phyloP scores from a whole-genome alignment of 495 filamentous ascomycete genomes.

The Xylaria grammica region DNA sequence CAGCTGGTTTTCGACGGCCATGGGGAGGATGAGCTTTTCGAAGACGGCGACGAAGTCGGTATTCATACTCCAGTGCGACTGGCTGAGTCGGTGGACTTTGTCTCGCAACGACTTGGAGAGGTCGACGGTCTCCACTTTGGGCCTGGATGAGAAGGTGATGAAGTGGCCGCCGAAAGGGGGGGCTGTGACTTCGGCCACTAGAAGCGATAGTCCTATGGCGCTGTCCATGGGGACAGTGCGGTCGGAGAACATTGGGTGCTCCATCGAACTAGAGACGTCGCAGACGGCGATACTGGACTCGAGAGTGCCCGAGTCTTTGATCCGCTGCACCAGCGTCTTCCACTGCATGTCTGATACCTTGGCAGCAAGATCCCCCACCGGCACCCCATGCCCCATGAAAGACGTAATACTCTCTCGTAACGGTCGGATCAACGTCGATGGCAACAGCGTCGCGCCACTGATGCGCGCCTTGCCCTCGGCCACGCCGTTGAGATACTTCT shows the following conservation, averaged over 20 bases:
- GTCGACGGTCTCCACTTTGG: constrained; percentile 39
- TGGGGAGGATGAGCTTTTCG: constrained; percentile 48
- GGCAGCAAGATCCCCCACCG: constrained; percentile 16
- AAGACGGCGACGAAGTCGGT: constrained; percentile 56
- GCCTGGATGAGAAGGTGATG: constrained; percentile 49
- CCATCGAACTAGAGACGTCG: constrained; percentile 54
- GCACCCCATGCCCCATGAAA: no score
- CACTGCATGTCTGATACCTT: constrained; percentile 50
- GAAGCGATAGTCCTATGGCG: constrained; percentile 52
- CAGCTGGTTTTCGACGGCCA: constrained; percentile 46
- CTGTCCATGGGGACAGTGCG: constrained; percentile 50
- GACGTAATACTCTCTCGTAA: not conserved
- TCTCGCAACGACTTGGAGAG: constrained; percentile 32
- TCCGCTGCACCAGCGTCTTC: constrained; percentile 52
- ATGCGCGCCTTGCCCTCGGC: constrained; percentile 45
- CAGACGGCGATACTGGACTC: constrained; percentile 50
- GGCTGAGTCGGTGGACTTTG: not conserved
- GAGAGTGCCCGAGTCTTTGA: constrained; percentile 51
- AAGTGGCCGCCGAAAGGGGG: constrained; percentile 51
- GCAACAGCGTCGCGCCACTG: constrained; percentile 51
- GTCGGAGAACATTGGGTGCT: constrained; percentile 38
- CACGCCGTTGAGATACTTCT: constrained; percentile 45
- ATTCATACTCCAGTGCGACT: constrained; percentile 37
- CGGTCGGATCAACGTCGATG: constrained; percentile 42
- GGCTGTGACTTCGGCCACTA: constrained; percentile 49